Evolutionary conservation across 768 basidiomycete genomes (phyloP).

Genomic region (Cubamyces sp.): DNA sequence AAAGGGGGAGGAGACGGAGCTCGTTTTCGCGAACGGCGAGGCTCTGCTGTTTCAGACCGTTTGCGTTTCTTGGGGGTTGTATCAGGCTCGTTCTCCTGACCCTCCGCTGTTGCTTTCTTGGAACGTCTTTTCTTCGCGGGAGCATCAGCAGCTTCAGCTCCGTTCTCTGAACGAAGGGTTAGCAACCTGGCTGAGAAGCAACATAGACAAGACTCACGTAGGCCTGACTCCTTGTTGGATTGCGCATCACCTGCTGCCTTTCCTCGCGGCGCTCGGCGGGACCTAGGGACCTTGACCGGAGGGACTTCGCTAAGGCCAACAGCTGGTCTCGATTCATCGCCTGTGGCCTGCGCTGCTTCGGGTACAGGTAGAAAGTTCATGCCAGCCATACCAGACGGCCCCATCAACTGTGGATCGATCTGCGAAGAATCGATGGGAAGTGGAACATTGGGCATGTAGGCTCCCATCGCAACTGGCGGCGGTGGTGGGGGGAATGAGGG

Average conservation of each 20-base stretch:
- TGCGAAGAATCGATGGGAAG: conserved; percentile 18
- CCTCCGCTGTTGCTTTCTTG: not conserved
- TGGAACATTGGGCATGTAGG: not conserved
- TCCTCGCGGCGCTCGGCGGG: not conserved
- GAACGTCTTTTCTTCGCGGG: conserved; percentile 10
- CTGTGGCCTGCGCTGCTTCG: not conserved
- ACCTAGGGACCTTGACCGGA: not conserved
- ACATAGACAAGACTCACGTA: not conserved
- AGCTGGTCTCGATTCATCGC: not conserved
- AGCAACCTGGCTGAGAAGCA: not conserved
- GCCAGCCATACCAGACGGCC: not conserved
- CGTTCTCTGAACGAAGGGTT: not conserved
- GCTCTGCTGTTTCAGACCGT: conserved; percentile 26
- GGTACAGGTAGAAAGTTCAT: not conserved
- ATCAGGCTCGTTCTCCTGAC: conserved; percentile 2
- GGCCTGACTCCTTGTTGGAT: not conserved
- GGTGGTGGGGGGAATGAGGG: not conserved
- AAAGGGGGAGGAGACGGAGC: conserved; percentile 58
- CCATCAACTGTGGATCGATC: conserved; percentile 25
- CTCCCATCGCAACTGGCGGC: not conserved
- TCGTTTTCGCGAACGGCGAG: conserved; percentile 44
- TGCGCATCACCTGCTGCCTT: not conserved
- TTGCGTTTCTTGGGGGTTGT: conserved; percentile 20
- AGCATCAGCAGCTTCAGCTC: not conserved
- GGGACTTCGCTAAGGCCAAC: not conserved